Percentiles rank a stretch among this genome's conserved stretches.
Conservation (phyloP, 1,139 yeast genomes). For the Diutina siamensis region DNA sequence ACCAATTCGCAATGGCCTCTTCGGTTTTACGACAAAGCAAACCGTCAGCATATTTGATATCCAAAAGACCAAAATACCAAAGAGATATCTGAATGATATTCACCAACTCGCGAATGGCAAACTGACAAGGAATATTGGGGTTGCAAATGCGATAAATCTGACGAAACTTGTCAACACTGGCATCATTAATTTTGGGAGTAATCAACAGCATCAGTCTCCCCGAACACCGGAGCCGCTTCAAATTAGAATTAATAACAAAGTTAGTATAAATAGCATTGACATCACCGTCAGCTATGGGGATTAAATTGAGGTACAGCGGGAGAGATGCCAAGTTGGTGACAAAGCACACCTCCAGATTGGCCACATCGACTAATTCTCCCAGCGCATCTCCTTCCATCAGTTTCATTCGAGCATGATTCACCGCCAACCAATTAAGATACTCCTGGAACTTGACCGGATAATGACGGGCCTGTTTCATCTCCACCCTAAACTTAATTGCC, state of each 20-base stretch:
- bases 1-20: conserved; percentile 66
- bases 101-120: conserved; percentile 68
- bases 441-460: conserved; percentile 53
- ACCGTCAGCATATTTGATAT: conserved; percentile 70
- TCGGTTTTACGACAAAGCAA: conserved; percentile 69
- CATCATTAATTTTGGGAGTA: conserved; percentile 53
- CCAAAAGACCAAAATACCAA: conserved; percentile 65
- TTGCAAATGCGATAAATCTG: conserved; percentile 53
- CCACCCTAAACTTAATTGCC: conserved; percentile 46
- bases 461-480: conserved; percentile 39
- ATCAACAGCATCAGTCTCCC: conserved; percentile 72
- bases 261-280: conserved; percentile 38
- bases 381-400: conserved; percentile 22
- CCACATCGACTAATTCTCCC: background rate
- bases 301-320: conserved; percentile 62
- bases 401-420: conserved; percentile 41
- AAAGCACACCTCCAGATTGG: conserved; percentile 37
- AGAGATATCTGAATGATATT: conserved; percentile 64
- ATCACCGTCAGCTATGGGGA: conserved; percentile 61
- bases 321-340: conserved; percentile 74
- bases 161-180: conserved; percentile 73
- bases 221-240: conserved; percentile 69
- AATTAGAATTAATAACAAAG: conserved; percentile 64
- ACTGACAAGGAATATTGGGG: conserved; percentile 38
- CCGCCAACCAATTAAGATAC: conserved; percentile 55